Evolutionary conservation across 305 asterid genomes (phyloP).

Genomic region (Solanum hybrid): DNA sequence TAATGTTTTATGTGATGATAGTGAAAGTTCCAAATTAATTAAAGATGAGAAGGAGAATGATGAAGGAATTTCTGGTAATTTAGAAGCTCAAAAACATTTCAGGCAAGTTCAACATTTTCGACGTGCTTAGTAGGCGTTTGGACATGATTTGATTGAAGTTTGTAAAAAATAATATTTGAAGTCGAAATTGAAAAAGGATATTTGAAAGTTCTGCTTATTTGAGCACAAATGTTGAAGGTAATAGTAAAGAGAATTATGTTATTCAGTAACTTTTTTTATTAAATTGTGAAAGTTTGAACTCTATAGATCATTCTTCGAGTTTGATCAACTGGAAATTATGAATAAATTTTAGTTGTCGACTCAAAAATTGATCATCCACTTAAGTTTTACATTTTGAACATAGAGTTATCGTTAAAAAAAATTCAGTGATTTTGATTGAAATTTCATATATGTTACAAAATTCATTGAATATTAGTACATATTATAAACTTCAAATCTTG

Average conservation of each 20-base stretch:
- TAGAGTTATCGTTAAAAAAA: no score
- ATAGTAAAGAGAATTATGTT: no score
- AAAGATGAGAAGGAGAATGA: not conserved
- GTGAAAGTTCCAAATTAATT: not conserved
- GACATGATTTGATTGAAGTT: not conserved
- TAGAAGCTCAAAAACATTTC: not conserved
- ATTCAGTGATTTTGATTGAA: no score
- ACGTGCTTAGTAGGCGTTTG: not conserved
- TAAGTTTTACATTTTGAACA: not conserved
- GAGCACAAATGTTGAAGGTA: no score
- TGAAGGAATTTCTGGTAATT: not conserved
- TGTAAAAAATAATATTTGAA: not conserved
- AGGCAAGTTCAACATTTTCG: not conserved
- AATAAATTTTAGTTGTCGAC: no score
- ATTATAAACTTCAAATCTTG: no score
- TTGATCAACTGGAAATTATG: not conserved
- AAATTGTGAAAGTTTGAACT: not conserved
- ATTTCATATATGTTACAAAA: no score
- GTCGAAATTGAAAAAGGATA: no score
- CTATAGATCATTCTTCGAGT: not conserved
- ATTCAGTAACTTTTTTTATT: no score
- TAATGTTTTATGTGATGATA: not conserved
- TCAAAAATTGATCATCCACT: not conserved
- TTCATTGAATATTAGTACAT: not conserved
- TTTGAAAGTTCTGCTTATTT: not conserved